Evolutionary conservation across 2,329 filamentous ascomycete genomes (phyloP).

Genomic region (Stemphylium lycopersici): DNA sequence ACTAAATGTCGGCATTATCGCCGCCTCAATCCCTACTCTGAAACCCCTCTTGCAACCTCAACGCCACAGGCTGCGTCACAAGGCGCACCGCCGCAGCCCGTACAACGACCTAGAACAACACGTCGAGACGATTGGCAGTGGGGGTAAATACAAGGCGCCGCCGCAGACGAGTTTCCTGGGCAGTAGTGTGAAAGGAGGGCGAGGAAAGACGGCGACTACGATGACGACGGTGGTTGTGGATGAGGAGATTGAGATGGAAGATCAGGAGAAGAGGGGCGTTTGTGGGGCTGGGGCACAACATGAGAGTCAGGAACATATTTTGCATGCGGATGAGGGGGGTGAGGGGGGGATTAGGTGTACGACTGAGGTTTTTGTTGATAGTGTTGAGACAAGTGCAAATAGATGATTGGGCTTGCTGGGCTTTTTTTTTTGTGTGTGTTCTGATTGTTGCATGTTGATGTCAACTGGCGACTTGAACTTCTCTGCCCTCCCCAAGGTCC

Average conservation of each 20-base stretch:
- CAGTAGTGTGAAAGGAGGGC: neutral
- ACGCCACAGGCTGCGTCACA: neutral
- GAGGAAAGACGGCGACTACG: neutral
- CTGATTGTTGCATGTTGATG: too few species aligned
- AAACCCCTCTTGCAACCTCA: neutral
- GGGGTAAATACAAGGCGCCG: neutral
- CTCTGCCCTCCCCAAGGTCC: too few species aligned
- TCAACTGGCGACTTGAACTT: too few species aligned
- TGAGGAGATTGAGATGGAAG: neutral
- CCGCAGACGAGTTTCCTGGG: neutral
- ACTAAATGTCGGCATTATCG: constrained; percentile 9
- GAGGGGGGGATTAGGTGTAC: neutral
- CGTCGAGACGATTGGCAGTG: neutral
- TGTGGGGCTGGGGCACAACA: too few species aligned
- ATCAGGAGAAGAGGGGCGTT: neutral
- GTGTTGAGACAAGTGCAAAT: neutral
- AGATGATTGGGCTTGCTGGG: too few species aligned
- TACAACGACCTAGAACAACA: constrained; percentile 1
- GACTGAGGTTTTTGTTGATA: neutral
- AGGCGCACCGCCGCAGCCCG: neutral
- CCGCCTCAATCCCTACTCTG: constrained; percentile 6
- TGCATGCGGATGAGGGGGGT: neutral
- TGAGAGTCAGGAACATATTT: neutral
- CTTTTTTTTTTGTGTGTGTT: too few species aligned
- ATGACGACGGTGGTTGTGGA: neutral